These are phyloP conservation scores for Russula olivacea DNA, from an alignment of 768 basidiomycete species.

Conservation along the genomic window DNA sequence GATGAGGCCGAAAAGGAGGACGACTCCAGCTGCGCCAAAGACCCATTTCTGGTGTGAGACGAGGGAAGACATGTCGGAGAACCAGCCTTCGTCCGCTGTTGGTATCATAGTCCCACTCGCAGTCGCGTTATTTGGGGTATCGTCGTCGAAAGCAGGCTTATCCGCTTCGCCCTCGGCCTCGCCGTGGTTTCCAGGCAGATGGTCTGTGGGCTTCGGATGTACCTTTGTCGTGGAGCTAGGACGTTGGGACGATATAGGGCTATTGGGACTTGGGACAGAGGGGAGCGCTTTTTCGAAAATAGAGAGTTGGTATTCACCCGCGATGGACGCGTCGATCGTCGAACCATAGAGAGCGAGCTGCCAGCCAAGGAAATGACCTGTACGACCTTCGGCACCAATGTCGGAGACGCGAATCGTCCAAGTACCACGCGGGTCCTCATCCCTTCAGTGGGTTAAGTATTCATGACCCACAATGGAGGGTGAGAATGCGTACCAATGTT, in stretches of 20 bases:
- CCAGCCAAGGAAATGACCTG: constrained; percentile 80
- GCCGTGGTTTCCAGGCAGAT: constrained; percentile 84
- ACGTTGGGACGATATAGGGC: constrained; percentile 29
- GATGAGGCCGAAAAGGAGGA: constrained; percentile 66
- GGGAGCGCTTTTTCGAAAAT: constrained; percentile 45
- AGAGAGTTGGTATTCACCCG: constrained; percentile 57
- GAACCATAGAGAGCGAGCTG: constrained; percentile 91
- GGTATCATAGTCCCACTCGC: constrained; percentile 38
- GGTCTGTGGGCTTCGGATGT: constrained; percentile 78
- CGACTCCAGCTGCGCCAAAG: constrained; percentile 76
- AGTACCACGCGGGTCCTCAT: constrained; percentile 81
- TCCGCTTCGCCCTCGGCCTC: constrained; percentile 72
- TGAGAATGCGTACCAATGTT: constrained; percentile 75
- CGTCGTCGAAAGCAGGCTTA: constrained; percentile 55
- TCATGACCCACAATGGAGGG: background rate
- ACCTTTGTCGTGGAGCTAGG: constrained; percentile 48
- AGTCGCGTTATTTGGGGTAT: constrained; percentile 23
- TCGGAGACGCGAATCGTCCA: constrained; percentile 91
- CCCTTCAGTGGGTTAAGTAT: constrained; percentile 49
- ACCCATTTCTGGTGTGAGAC: constrained; percentile 82
- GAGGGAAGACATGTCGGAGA: constrained; percentile 68
- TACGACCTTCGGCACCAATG: constrained; percentile 51
- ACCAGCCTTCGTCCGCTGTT: constrained; percentile 80
- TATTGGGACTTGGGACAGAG: constrained; percentile 33
- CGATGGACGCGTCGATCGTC: constrained; percentile 62